Conservation (phyloP, 331 rosid genomes). For the Prunus yedoensis region DNA sequence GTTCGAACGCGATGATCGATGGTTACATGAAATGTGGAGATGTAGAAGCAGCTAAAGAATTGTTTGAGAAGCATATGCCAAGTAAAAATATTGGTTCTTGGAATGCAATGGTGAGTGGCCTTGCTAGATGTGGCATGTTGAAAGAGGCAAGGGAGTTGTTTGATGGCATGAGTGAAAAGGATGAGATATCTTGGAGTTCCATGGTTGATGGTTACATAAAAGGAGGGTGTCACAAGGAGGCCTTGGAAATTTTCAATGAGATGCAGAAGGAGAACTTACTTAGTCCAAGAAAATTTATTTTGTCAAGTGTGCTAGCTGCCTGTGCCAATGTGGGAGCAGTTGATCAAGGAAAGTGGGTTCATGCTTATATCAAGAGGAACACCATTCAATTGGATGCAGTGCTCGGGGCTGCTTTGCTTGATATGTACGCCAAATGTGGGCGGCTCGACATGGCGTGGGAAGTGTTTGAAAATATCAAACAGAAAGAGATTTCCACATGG, state of each 20-base stretch:
- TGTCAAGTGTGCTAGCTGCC: constrained; percentile 45
- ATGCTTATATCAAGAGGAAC: constrained; percentile 34
- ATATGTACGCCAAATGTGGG: constrained; percentile 54
- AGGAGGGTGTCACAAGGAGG: constrained; percentile 44
- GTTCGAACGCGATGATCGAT: constrained; percentile 54
- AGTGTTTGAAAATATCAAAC: constrained; percentile 48
- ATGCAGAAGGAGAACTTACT: constrained; percentile 35
- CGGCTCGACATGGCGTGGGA: constrained; percentile 58
- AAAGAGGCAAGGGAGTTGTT: constrained; percentile 38
- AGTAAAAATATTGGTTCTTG: constrained; percentile 43
- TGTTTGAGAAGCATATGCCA: constrained; percentile 32
- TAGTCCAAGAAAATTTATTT: constrained; percentile 25
- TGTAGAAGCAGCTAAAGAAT: constrained; percentile 33
- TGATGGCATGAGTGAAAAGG: constrained; percentile 35
- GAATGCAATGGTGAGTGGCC: constrained; percentile 51
- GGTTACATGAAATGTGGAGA: constrained; percentile 40
- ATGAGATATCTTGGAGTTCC: constrained; percentile 58
- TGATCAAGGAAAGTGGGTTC: constrained; percentile 58
- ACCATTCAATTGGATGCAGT: constrained; percentile 34
- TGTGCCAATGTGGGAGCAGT: constrained; percentile 50
- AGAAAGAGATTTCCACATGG: constrained; percentile 55
- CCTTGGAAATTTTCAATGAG: constrained; percentile 43
- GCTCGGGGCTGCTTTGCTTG: constrained; percentile 48
- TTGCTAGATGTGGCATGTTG: constrained; percentile 41
- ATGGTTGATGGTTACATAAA: constrained; percentile 43